Base-by-base conservation (phyloP, 495 filamentous ascomycete genomes). In the Penicillium arizonense region DNA sequence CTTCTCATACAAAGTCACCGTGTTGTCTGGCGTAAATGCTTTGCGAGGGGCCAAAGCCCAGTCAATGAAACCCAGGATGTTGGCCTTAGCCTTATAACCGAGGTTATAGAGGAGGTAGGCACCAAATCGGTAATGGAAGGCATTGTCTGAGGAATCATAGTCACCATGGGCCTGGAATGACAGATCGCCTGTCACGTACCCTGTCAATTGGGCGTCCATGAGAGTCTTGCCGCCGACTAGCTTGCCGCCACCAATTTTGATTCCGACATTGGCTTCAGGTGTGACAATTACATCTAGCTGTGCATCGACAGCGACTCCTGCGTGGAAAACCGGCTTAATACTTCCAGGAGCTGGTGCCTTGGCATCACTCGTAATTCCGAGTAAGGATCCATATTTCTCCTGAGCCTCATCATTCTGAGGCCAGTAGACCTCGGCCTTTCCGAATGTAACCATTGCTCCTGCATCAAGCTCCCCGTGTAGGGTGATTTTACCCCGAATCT, bases 351-450 rank as follows among this genome's bases (percentile, higher is more conserved):
- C 42, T 36, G 52, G 55, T 18, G 44, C 13, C 47, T 48, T 23
- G 5, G 55, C 35, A 40, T 56, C 44, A 30, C 51, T n/a, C n/a
- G n/a, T n/a, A n/a, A n/a, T n/a, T n/a, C n/a, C n/a, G n/a, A n/a
- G n/a, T n/a, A n/a, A n/a, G n/a, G n/a, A n/a, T n/a, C n/a, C n/a
- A n/a, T n/a, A n/a, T n/a, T n/a, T n/a, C n/a, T n/a, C n/a, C n/a
- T n/a, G n/a, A n/a, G n/a, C n/a, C n/a, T 52, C 57, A 4, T 61
- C 57, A 39, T 64, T 53, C 42, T 70, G 55, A 16, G 67, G 67
- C 53, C 55, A 63, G 53, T 63, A 70, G 5, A 68, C 54, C 46
- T 70, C 62, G 2, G 64, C 52, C n/a, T 59, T 55, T 23, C 56
- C 64, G 41, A 70, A 68, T 20, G 50, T 56, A 30, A 59, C 23